Evolutionary conservation across 1,284 basidiomycete species (phyloP), one percentile per base, ranked within the genome.

Genomic region (Anthracocystis setariae): DNA sequence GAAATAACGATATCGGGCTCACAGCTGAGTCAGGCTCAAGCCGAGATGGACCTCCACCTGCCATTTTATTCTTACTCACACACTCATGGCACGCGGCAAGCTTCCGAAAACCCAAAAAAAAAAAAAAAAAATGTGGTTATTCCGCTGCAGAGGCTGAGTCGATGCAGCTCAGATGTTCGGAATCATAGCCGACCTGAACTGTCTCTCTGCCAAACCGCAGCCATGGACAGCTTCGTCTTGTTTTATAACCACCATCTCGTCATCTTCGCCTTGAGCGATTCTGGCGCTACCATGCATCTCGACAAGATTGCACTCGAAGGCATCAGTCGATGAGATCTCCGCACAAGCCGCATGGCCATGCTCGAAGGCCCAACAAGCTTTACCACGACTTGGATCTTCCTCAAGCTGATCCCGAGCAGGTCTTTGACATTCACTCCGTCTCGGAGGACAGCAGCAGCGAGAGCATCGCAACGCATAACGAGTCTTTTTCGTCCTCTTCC

Each of bases 371-470:
- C 10, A 45, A 49, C 21, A 65, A 46, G 50, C 68, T 71, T 40
- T 32, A 39, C 20, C 44, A 58, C 46, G 58, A 71, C 33, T 32
- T 48, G 48, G 48, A 63, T 25, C 57, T 53, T 8, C 68, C 68
- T 24, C 37, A 57, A 21, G 45, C 59, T 3, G 69, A 59, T 15
- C 56, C 60, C 17, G 73, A 74, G 49, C 64, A 74, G 53, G 61
- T 69, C 32, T 44, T 71, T 18, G 65, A 71, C 35, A 52, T 74
- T 5, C 60, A 72, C 8, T 54, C 52, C 17, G 53, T 74, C n/a
- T 61, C 64, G 27, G 43, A 58, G 24, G 58, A 65, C 24, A 64
- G 59, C 29, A 48, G 38, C 20, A 23, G 17, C 20, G 21, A 23
- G 40, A 21, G 35, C 35, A 37, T n/a, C 29, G 12, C 18, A n/a